A percentile compares a stretch with the other conserved stretches of the same genome.
Conservation (phyloP, 2,329 filamentous ascomycete species). For the Lasiodiplodia theobromae region DNA sequence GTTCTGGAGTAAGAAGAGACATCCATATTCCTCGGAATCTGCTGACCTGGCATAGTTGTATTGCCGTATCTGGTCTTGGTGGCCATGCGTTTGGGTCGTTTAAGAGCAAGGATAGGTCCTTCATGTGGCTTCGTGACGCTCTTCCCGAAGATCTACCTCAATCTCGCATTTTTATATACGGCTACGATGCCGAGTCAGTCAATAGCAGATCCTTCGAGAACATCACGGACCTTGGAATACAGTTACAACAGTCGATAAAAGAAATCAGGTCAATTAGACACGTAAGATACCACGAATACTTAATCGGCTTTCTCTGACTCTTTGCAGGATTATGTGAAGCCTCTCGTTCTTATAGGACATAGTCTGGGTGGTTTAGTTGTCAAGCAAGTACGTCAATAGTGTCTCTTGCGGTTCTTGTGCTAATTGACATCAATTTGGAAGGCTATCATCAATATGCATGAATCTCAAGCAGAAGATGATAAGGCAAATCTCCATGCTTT, state of each 20-base stretch:
- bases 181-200: neutral
- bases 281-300: neutral
- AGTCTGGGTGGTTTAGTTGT: neutral
- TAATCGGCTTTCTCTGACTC: neutral
- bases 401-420: fast-evolving
- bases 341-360: neutral
- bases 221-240: neutral
- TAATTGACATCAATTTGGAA: neutral
- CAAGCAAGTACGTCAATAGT: neutral
- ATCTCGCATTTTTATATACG: neutral
- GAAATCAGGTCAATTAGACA: neutral
- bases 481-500: neutral
- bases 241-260: neutral
- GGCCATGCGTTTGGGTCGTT: neutral
- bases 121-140: neutral
- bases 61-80: neutral
- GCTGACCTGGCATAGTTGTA: neutral
- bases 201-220: neutral
- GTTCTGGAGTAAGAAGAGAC: neutral
- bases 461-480: neutral
- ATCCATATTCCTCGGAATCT: neutral
- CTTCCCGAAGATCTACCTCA: neutral
- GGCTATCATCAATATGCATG: neutral
- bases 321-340: neutral
- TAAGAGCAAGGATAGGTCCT: neutral